Conservation (phyloP, 495 filamentous ascomycete species). For the Aspergillus asperescens region DNA sequence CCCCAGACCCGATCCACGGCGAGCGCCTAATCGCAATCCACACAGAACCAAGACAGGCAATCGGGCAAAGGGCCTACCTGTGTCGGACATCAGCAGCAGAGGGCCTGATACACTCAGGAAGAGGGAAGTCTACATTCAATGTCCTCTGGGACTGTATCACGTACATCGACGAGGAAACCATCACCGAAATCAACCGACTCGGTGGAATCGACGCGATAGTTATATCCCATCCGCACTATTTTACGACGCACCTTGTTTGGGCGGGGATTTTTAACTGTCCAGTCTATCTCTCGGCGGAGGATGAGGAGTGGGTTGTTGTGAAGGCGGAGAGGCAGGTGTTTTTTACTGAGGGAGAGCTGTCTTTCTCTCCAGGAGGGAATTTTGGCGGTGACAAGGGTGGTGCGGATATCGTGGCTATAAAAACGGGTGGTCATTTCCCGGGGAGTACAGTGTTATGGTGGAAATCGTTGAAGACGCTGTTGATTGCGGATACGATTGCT, state of each 20-base stretch:
- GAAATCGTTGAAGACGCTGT: constrained; percentile 43
- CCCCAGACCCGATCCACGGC: constrained; percentile 8
- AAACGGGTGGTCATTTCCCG: constrained; percentile 69
- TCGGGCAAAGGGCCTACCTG: constrained; percentile 67
- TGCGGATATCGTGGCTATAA: constrained; percentile 54
- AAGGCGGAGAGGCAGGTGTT: constrained; percentile 24
- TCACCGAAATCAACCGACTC: constrained; percentile 37
- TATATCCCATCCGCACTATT: constrained; percentile 78
- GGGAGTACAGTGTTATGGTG: constrained; percentile 61
- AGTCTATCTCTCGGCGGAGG: constrained; percentile 57
- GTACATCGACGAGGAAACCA: constrained; percentile 56
- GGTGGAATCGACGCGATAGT: constrained; percentile 68
- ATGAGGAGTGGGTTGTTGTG: constrained; percentile 54
- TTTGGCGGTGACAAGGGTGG: constrained; percentile 30
- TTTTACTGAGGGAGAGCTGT: constrained; percentile 6
- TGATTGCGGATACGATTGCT: constrained; percentile 68
- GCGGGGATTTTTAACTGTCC: constrained; percentile 56
- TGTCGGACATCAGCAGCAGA: constrained; percentile 54
- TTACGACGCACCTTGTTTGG: constrained; percentile 66
- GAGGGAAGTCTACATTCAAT: constrained; percentile 42
- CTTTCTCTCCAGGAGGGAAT: background rate
- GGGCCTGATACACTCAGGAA: constrained; percentile 5
- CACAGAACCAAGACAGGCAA: constrained; percentile 45
- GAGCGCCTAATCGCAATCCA: constrained; percentile 17
- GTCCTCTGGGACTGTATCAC: constrained; percentile 72